Conservation (phyloP, 2,329 filamentous ascomycete species). For the Nakataea oryzae region DNA sequence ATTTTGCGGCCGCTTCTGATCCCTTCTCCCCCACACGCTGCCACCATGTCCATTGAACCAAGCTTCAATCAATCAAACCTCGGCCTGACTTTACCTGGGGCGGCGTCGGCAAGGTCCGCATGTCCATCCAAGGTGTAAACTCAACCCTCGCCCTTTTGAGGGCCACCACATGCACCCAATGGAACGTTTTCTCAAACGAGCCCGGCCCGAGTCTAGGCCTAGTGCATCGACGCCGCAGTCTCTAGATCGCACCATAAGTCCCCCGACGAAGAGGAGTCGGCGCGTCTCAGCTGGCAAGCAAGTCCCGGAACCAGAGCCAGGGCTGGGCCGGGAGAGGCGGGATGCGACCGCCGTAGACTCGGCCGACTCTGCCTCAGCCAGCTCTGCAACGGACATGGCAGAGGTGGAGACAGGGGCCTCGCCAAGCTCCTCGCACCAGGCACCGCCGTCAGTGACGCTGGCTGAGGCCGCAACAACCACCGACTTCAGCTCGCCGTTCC, state of each 20-base stretch:
- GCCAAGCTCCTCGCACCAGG: not conserved
- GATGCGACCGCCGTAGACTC: not conserved
- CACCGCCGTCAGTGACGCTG: not conserved
- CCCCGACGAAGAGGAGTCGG: not conserved
- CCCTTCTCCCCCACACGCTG: too few species aligned
- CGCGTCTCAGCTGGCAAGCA: not conserved
- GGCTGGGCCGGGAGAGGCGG: not conserved
- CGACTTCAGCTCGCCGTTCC: slow-evolving; percentile 53
- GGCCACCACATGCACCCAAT: not conserved
- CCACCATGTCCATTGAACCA: not conserved
- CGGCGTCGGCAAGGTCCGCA: not conserved
- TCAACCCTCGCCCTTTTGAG: not conserved
- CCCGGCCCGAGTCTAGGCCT: not conserved
- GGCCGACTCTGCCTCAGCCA: too few species aligned
- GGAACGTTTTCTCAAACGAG: not conserved
- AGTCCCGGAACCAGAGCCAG: not conserved
- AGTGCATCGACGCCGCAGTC: not conserved
- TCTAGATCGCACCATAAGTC: not conserved
- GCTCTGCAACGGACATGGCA: not conserved
- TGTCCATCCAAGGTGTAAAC: not conserved
- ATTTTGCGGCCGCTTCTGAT: too few species aligned
- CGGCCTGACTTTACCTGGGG: not conserved
- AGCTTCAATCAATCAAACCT: not conserved
- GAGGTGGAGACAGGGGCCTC: not conserved
- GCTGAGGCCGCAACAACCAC: not conserved